phyloP scores from a whole-genome alignment of 768 basidiomycete genomes.

The Exidia glandulosa region DNA sequence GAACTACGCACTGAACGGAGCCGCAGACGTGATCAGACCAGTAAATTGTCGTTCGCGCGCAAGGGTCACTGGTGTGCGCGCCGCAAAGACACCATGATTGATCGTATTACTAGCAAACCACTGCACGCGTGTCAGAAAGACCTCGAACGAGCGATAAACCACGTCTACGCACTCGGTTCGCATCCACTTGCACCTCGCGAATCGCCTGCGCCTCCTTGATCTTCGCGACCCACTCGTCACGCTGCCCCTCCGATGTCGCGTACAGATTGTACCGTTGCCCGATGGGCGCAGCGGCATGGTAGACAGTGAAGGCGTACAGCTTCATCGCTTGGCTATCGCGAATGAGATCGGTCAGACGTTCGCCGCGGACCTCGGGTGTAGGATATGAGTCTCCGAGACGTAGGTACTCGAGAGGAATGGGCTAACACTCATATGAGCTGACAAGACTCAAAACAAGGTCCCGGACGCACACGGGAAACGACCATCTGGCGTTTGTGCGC shows the following conservation, averaged over 20 bases:
- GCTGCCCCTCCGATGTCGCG: constrained; percentile 41
- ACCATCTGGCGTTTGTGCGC: constrained; percentile 35
- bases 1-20: constrained; percentile 59
- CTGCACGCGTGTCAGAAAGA: constrained; percentile 25
- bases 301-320: constrained; percentile 69
- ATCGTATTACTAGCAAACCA: constrained; percentile 53
- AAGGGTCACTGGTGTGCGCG: constrained; percentile 25
- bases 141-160: not conserved
- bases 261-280: constrained; percentile 64
- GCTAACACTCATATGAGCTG: constrained; percentile 41
- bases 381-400: constrained; percentile 53
- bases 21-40: constrained; percentile 49
- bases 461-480: constrained; percentile 59
- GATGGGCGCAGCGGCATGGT: constrained; percentile 48
- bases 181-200: constrained; percentile 53
- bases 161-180: constrained; percentile 47
- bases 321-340: constrained; percentile 10
- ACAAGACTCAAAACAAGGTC: too few relatives aligned
- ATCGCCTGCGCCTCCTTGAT: constrained; percentile 55
- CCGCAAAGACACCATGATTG: constrained; percentile 52
- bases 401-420: constrained; percentile 71
- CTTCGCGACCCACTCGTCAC: constrained; percentile 52
- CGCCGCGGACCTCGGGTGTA: constrained; percentile 52
- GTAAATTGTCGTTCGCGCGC: constrained; percentile 28
- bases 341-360: constrained; percentile 32